Percentiles rank a stretch among this genome's conserved stretches.
Evolutionary conservation across 306 rosid genomes (phyloP).

Genomic region (Mimosa bimucronata): DNA sequence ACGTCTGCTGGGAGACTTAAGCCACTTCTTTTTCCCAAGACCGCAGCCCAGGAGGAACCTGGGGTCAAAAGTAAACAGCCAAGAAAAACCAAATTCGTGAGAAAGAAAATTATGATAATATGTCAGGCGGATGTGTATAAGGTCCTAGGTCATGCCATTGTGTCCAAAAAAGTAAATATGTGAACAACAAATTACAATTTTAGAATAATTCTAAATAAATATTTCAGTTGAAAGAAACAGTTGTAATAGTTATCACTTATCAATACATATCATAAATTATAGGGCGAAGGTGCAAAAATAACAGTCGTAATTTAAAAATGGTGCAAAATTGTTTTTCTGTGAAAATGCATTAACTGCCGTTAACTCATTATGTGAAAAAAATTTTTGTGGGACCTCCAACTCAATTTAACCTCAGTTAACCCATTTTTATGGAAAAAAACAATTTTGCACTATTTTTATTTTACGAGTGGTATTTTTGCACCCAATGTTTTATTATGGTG

Average conservation of each 20-base stretch:
- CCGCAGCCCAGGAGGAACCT: conserved; percentile 99
- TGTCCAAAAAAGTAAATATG: conserved; percentile 11
- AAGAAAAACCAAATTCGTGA: conserved; percentile 28
- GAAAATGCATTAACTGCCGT: too few relatives aligned
- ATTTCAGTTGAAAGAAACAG: conserved; percentile 21
- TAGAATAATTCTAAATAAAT: conserved; percentile 12
- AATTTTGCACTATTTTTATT: too few relatives aligned
- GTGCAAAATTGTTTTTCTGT: too few relatives aligned
- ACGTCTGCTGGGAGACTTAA: conserved; percentile 86
- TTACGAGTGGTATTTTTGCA: too few relatives aligned
- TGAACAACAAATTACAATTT: conserved; percentile 18
- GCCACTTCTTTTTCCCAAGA: conserved; percentile 68
- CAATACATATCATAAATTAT: neutral
- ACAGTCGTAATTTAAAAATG: too few relatives aligned
- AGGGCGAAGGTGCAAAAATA: too few relatives aligned
- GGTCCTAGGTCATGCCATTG: conserved; percentile 26
- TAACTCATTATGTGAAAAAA: too few relatives aligned
- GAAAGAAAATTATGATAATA: conserved; percentile 25
- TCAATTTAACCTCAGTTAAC: too few relatives aligned
- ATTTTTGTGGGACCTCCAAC: too few relatives aligned
- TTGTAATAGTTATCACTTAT: conserved; percentile 7
- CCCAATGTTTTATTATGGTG: too few relatives aligned
- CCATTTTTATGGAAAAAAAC: too few relatives aligned
- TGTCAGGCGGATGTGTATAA: neutral
- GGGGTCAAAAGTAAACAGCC: conserved; percentile 47